Conservation (phyloP, 1,284 basidiomycete genomes). For the Coriolopsis trogii region DNA sequence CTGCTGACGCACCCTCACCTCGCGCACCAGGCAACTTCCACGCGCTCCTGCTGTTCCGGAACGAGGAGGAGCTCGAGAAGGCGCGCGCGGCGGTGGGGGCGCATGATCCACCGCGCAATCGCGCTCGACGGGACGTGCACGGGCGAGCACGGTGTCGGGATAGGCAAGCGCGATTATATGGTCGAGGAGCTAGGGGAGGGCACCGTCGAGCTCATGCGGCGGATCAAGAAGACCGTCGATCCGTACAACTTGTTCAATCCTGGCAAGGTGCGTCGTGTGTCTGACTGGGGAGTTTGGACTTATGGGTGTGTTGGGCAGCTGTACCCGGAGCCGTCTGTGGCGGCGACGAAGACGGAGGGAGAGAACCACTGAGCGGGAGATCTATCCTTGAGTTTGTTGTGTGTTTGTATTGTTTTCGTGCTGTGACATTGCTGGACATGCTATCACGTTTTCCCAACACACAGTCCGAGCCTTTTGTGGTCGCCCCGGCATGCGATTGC, state of each 20-base stretch:
- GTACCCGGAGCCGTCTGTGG: no score
- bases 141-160: constrained; percentile 88
- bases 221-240: constrained; percentile 77
- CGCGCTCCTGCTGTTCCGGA: constrained; percentile 59
- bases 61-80: constrained; percentile 57
- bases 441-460: no score
- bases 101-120: constrained; percentile 76
- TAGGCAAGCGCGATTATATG: constrained; percentile 80
- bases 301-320: no score
- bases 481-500: no score
- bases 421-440: no score
- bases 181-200: constrained; percentile 79
- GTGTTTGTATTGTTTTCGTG: no score
- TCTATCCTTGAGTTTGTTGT: no score
- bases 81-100: constrained; percentile 58
- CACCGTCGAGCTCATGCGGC: constrained; percentile 86
- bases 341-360: no score
- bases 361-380: no score
- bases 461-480: no score
- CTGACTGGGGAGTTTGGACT: no score
- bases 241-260: constrained; percentile 83
- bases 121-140: constrained; percentile 80
- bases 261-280: constrained; percentile 69
- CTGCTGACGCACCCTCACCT: not conserved
- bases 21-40: constrained; percentile 55